phyloP scores from a whole-genome alignment of 1,284 basidiomycete genomes.

The Malassezia japonica region DNA sequence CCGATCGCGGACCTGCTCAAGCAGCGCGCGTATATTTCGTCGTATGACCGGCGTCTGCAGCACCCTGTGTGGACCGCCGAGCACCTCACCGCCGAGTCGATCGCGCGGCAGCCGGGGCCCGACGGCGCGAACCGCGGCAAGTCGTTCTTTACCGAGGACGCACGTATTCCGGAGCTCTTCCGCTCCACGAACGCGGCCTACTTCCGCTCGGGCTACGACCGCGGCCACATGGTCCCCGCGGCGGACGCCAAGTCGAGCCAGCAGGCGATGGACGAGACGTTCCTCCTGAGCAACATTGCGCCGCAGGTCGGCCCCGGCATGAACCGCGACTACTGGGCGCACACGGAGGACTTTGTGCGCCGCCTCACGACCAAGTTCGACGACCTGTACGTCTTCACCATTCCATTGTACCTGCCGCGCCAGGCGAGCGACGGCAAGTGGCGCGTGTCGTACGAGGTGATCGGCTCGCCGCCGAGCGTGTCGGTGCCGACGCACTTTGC shows the following conservation, averaged over 20 bases:
- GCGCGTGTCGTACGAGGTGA: constrained; percentile 77
- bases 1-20: constrained; percentile 71
- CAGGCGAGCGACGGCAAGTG: constrained; percentile 79
- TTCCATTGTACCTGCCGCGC: constrained; percentile 89
- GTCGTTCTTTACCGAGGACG: constrained; percentile 79
- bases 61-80: constrained; percentile 96
- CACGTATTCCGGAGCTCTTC: constrained; percentile 66
- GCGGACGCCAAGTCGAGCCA: constrained; percentile 88
- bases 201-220: constrained; percentile 76
- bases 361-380: constrained; percentile 72
- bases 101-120: constrained; percentile 38
- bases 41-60: constrained; percentile 77
- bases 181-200: constrained; percentile 67
- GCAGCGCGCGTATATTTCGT: constrained; percentile 72
- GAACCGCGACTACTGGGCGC: constrained; percentile 75
- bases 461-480: constrained; percentile 78
- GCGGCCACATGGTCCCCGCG: constrained; percentile 94
- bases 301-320: constrained; percentile 96
- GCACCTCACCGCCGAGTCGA: constrained; percentile 66
- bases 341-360: constrained; percentile 79
- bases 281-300: constrained; percentile 87
- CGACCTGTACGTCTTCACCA: constrained; percentile 94
- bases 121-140: constrained; percentile 51
- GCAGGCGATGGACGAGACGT: constrained; percentile 93
- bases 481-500: constrained; percentile 96